Percentiles rank a stretch among this genome's conserved stretches.
These are phyloP conservation scores for Lepidium aucheri DNA, from an alignment of 345 rosid genomes.

Conservation along the genomic window DNA sequence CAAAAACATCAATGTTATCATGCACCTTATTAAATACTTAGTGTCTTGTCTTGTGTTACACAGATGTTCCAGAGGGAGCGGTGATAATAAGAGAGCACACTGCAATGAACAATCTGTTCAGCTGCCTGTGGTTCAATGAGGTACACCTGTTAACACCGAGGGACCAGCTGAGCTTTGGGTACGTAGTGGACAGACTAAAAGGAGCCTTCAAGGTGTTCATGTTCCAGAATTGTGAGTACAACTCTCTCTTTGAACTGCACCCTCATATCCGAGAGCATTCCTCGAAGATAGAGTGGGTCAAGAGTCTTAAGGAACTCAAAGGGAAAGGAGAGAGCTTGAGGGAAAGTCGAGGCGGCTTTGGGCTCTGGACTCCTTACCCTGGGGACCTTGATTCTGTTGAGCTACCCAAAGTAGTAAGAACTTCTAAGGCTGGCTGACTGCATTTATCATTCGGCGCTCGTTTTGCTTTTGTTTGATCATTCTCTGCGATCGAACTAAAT, in stretches of 20 bases:
- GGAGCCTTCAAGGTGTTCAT: slow-evolving; percentile 64
- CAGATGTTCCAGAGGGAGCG: slow-evolving; percentile 99
- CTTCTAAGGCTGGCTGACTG: slow-evolving; percentile 89
- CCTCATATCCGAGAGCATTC: slow-evolving; percentile 96
- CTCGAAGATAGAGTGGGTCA: slow-evolving; percentile 93
- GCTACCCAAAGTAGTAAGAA: slow-evolving; percentile 61
- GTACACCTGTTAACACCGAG: slow-evolving; percentile 93
- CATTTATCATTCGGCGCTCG: not conserved
- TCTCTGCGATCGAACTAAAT: not conserved
- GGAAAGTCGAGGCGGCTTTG: slow-evolving; percentile 88
- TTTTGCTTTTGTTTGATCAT: not conserved
- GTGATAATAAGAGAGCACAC: slow-evolving; percentile 84
- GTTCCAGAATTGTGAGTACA: slow-evolving; percentile 95
- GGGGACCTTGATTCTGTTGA: slow-evolving; percentile 63
- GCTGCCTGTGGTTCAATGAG: slow-evolving; percentile 98
- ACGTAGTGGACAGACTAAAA: slow-evolving; percentile 64
- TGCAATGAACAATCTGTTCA: slow-evolving; percentile 63
- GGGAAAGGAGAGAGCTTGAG: slow-evolving; percentile 74
- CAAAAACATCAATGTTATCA: not conserved
- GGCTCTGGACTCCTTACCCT: slow-evolving; percentile 92
- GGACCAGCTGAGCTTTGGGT: slow-evolving; percentile 96
- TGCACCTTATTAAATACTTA: not conserved
- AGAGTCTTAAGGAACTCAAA: slow-evolving; percentile 55
- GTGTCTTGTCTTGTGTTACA: slow-evolving; percentile 11
- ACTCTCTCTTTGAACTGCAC: slow-evolving; percentile 74